These are phyloP conservation scores for Auriscalpium microsporum DNA, from an alignment of 768 basidiomycete genomes.

Conservation along the genomic window DNA sequence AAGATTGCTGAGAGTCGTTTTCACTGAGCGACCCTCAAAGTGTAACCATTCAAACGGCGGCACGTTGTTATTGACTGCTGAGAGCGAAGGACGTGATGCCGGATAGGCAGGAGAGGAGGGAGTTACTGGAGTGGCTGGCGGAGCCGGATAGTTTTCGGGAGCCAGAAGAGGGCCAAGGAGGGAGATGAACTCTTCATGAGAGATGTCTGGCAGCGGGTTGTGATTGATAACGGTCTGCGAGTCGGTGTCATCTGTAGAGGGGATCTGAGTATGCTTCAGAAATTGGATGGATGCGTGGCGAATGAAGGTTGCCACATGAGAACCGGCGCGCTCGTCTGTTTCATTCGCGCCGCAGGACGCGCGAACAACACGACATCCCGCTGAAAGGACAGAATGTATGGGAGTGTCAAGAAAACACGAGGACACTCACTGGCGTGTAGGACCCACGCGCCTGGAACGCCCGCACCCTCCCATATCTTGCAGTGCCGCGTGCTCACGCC, in stretches of 20 bases:
- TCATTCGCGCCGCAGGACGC: too few relatives aligned
- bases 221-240: slow-evolving; percentile 73
- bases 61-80: slow-evolving; percentile 25
- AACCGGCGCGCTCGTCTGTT: too few relatives aligned
- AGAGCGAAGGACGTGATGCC: slow-evolving; percentile 17
- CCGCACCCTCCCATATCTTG: slow-evolving; percentile 62
- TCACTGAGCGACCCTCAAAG: slow-evolving; percentile 74
- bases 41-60: slow-evolving; percentile 86
- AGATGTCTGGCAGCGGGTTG: slow-evolving; percentile 80
- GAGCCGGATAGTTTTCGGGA: slow-evolving; percentile 64
- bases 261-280: too few relatives aligned
- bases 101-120: slow-evolving; percentile 9
- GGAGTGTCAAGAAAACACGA: neutral
- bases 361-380: too few relatives aligned
- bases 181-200: slow-evolving; percentile 80
- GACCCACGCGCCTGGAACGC: slow-evolving; percentile 79
- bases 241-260: slow-evolving; percentile 41
- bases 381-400: neutral
- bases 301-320: too few relatives aligned
- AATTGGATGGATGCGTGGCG: too few relatives aligned
- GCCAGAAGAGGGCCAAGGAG: slow-evolving; percentile 73
- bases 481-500: slow-evolving; percentile 66
- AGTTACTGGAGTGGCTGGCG: slow-evolving; percentile 17
- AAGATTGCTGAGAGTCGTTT: slow-evolving; percentile 72
- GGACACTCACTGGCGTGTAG: slow-evolving; percentile 52